Evolutionary conservation across 768 basidiomycete genomes (phyloP), one percentile per base, ranked within the genome.

Genomic region (Rhizopogon vesiculosus): DNA sequence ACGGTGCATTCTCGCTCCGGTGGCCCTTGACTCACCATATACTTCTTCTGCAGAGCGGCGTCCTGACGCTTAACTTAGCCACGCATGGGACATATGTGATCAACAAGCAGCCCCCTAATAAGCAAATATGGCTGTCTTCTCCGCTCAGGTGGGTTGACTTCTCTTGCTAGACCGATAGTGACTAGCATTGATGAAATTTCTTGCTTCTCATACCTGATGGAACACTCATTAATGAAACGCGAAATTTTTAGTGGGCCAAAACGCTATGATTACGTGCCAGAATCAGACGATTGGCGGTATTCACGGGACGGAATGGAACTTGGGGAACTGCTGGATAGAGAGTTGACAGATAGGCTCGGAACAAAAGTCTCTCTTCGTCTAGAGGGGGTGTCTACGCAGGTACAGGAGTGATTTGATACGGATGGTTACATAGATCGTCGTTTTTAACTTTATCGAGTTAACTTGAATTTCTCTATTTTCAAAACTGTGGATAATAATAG

Each of bases 91-190:
- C 90, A 10, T 97, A 96, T 72, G 94, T 96, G 29, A 87, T 97
- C 72, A 97, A 97, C 73, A 97, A 96, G 76, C 94, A 97, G 67
- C 94, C 94, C 10, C 94, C 94, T 6, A 97, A 97, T 68, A 93
- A 93, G 73, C 94, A 97, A 67, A 96, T 97, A 62, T 97, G 94
- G 94, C 77, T 97, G 18, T 94, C 92, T 4, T 93, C 90, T 8
- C 94, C 94, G 0, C 68, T 83, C 61, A 92, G 91, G 93, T 93
- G 60, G 40, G 75, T 66, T 35, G 42, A 16, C 44, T 56, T 51
- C 45, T 48, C 42, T 41, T 15, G 5, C 15, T 8, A 22, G 15
- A 35, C 19, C 13, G 46, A 19, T 35, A 6, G 44, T 35, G 50
- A 59, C 48, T 58, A 45, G 39, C 42, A 45, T 56, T 35, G 22